Evolutionary conservation across 2,329 filamentous ascomycete species (phyloP).

Genomic region (Ophiostoma ips): DNA sequence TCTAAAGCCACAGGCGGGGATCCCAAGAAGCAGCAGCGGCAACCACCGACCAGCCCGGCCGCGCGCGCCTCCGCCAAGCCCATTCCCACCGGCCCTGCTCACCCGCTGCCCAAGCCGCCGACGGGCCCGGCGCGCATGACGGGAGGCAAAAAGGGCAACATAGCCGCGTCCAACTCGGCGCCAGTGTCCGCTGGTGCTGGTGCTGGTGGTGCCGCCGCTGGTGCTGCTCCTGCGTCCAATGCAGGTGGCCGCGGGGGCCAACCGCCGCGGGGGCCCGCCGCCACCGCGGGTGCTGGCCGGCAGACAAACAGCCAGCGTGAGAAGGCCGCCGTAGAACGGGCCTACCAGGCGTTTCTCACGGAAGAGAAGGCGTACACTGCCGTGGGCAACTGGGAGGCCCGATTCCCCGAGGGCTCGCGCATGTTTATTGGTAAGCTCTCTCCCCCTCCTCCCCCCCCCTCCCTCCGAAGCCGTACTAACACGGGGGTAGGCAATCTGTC

Average conservation of each 20-base stretch:
- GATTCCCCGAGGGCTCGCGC: constrained; percentile 62
- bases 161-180: background rate
- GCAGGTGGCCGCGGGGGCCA: background rate
- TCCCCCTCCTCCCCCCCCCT: constrained; percentile 14
- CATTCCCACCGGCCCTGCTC: constrained; percentile 1
- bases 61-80: constrained; percentile 13
- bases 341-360: constrained; percentile 58
- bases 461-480: constrained; percentile 16
- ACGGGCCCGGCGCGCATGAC: constrained; percentile 9
- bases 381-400: constrained; percentile 61
- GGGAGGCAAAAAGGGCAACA: constrained; percentile 1
- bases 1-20: no score
- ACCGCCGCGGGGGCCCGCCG: no score
- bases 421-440: constrained; percentile 60
- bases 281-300: background rate
- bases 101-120: constrained; percentile 3
- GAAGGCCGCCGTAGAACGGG: constrained; percentile 28
- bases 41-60: no score
- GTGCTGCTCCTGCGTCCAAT: background rate
- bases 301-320: constrained; percentile 1
- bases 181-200: background rate
- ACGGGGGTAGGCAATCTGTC: constrained; percentile 78
- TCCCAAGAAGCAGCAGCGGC: background rate
- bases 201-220: background rate
- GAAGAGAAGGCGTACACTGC: constrained; percentile 64